A percentile compares a stretch with the other conserved stretches of the same genome.
Evolutionary conservation across 2,329 filamentous ascomycete species (phyloP).

Genomic region (Diaporthe sp.): DNA sequence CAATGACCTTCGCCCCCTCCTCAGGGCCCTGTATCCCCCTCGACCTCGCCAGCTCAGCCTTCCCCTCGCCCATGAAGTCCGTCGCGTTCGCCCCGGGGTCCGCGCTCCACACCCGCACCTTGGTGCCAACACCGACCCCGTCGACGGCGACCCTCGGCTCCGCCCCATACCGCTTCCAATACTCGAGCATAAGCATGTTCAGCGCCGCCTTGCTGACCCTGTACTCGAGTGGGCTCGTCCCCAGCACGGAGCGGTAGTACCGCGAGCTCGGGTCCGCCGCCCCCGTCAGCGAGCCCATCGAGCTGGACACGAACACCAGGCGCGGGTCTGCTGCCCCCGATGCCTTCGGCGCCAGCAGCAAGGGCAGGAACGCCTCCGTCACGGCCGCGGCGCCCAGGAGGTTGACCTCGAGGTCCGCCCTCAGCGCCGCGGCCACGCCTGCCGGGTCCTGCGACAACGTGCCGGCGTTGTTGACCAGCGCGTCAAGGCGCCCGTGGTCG

Average conservation of each 20-base stretch:
- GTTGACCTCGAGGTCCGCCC: conserved; percentile 32
- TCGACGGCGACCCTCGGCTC: not conserved
- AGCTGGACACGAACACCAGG: conserved; percentile 43
- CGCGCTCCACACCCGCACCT: conserved; percentile 29
- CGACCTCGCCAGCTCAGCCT: conserved; percentile 15
- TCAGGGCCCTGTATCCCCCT: conserved; percentile 25
- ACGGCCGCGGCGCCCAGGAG: conserved; percentile 22
- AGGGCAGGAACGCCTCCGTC: conserved; percentile 32
- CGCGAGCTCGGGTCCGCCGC: conserved; percentile 43
- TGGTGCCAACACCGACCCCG: not conserved
- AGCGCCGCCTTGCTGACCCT: conserved; percentile 48
- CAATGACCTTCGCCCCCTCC: conserved; percentile 10
- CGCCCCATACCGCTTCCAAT: conserved; percentile 36
- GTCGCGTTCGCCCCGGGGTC: conserved; percentile 26
- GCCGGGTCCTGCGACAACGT: conserved; percentile 4
- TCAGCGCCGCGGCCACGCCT: conserved; percentile 18
- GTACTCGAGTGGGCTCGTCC: conserved; percentile 42
- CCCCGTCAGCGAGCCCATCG: conserved; percentile 43
- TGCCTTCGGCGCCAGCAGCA: not conserved
- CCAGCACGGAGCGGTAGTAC: conserved; percentile 40
- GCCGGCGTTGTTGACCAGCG: conserved; percentile 52
- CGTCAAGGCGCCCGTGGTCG: conserved; percentile 43
- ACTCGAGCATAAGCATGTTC: conserved; percentile 48
- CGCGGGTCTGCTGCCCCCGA: not conserved
- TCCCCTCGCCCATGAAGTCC: conserved; percentile 30